Percentiles rank a stretch among this genome's conserved stretches.
Evolutionary conservation across 1,284 basidiomycete genomes (phyloP).

Genomic region (Mycosarcoma mackinlayi): DNA sequence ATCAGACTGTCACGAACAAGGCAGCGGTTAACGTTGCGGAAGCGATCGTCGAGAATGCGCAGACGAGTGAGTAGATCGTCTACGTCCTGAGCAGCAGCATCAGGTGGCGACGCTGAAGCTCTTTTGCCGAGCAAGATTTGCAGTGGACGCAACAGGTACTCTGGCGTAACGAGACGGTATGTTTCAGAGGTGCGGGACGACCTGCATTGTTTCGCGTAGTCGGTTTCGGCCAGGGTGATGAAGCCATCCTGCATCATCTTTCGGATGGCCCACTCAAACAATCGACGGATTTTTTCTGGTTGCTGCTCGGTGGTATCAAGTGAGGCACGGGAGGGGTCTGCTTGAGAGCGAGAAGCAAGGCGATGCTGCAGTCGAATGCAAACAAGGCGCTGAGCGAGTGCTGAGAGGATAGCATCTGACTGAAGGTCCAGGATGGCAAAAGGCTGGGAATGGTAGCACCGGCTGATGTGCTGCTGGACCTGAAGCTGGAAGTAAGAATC

Average conservation of each 20-base stretch:
- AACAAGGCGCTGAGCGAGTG: slow-evolving; percentile 33
- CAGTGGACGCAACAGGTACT: slow-evolving; percentile 26
- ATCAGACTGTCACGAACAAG: slow-evolving; percentile 36
- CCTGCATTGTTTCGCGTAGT: background rate
- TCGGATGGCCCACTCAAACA: slow-evolving; percentile 42
- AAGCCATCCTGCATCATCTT: slow-evolving; percentile 52
- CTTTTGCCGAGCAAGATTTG: slow-evolving; percentile 12
- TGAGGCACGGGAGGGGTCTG: background rate
- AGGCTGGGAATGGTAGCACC: slow-evolving; percentile 1
- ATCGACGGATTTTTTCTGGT: slow-evolving; percentile 24
- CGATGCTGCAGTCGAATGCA: slow-evolving; percentile 27
- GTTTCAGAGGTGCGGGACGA: slow-evolving; percentile 5
- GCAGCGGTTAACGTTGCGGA: slow-evolving; percentile 25
- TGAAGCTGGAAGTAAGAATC: slow-evolving; percentile 46
- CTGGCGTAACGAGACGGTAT: slow-evolving; percentile 32
- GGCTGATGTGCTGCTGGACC: slow-evolving; percentile 35
- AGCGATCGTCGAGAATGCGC: slow-evolving; percentile 39
- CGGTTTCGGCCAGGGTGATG: slow-evolving; percentile 23
- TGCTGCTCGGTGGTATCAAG: slow-evolving; percentile 17
- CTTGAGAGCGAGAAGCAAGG: slow-evolving; percentile 6
- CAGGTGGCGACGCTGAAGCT: background rate
- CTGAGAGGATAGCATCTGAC: slow-evolving; percentile 4
- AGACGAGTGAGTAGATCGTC: slow-evolving; percentile 25
- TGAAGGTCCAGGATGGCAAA: slow-evolving; percentile 20
- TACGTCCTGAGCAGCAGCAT: background rate